Conservation (phyloP, 169 alveolate genomes). For the Cryptosporidium muris region DNA sequence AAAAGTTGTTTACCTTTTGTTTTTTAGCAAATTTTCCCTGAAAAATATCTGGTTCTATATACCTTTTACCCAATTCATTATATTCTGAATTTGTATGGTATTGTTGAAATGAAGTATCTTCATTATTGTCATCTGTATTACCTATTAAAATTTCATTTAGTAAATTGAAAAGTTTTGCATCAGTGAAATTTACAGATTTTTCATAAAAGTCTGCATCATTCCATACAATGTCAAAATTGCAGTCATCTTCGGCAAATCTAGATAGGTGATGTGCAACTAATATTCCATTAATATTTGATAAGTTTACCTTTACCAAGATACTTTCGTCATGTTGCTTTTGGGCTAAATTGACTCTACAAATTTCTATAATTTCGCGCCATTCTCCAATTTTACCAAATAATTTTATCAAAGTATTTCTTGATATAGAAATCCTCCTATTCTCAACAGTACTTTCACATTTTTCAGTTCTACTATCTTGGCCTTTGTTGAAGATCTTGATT, state of each 20-base stretch:
- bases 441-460: too few species aligned
- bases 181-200: constrained; percentile 24
- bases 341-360: constrained; percentile 12
- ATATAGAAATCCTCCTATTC: not conserved
- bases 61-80: too few species aligned
- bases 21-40: too few species aligned
- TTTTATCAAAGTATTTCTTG: constrained; percentile 8
- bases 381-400: constrained; percentile 41
- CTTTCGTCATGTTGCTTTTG: constrained; percentile 14
- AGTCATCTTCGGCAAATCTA: constrained; percentile 12
- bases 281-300: constrained; percentile 13
- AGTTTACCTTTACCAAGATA: not conserved
- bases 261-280: constrained; percentile 30
- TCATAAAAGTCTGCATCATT: constrained; percentile 53
- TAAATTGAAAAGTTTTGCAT: constrained; percentile 36
- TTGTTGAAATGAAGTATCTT: not conserved
- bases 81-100: too few species aligned
- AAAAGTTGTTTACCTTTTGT: too few species aligned
- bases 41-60: too few species aligned
- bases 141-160: constrained; percentile 19
- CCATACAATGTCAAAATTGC: constrained; percentile 48
- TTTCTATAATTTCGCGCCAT: constrained; percentile 68
- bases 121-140: not conserved
- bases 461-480: too few species aligned
- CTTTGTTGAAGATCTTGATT: too few species aligned